These are phyloP conservation scores for Flaveria floridana DNA, from an alignment of 140 eudicot genomes.

Conservation along the genomic window DNA sequence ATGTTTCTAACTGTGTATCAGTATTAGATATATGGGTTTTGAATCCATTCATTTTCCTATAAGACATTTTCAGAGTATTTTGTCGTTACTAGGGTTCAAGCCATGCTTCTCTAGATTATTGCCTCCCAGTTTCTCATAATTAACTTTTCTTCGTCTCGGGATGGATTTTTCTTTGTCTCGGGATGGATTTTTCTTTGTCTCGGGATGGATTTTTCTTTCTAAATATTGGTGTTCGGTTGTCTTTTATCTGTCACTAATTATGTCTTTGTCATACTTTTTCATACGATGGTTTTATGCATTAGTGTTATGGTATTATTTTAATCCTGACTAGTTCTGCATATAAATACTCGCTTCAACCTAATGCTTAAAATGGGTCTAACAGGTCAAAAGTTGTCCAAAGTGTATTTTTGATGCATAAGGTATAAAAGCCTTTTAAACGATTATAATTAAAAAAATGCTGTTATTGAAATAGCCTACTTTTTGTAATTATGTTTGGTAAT, in stretches of 20 bases:
- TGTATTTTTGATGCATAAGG: not conserved
- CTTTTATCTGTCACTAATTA: not conserved
- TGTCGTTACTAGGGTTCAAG: not conserved
- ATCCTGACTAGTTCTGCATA: not conserved
- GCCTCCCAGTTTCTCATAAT: not conserved
- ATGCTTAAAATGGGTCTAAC: not conserved
- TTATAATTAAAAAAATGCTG: not conserved
- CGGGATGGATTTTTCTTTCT: not conserved
- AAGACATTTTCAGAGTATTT: not conserved
- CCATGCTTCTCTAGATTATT: not conserved
- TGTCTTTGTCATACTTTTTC: constrained; percentile 6
- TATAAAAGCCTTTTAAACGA: not conserved
- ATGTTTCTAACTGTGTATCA: no score
- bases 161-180: not conserved
- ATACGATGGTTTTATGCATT: not conserved
- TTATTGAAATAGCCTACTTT: not conserved
- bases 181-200: not conserved
- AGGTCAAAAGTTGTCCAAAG: not conserved
- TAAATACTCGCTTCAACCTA: not conserved
- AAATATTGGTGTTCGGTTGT: not conserved
- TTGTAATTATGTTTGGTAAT: not conserved
- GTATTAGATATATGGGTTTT: not conserved
- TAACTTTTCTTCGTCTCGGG: not conserved
- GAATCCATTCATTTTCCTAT: not conserved
- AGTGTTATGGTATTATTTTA: not conserved